These are phyloP conservation scores for Lizanozyma gosingica DNA, from an alignment of 1,139 yeast species.

Conservation along the genomic window DNA sequence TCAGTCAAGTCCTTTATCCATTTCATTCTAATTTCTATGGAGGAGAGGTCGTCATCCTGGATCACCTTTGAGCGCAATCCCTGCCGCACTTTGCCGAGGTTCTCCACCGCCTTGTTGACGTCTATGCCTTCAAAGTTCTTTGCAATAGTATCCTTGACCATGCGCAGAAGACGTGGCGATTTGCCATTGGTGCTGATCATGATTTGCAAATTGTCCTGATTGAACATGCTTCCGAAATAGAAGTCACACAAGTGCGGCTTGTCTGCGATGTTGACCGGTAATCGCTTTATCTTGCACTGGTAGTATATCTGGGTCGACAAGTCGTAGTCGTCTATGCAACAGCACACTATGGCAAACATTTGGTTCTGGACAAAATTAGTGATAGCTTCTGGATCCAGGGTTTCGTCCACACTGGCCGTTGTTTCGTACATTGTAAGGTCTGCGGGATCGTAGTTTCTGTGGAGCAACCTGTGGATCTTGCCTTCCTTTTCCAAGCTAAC, in stretches of 20 bases:
- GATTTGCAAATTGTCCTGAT: conserved; percentile 69
- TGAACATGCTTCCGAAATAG: conserved; percentile 74
- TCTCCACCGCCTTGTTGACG: conserved; percentile 52
- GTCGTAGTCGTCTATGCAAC: conserved; percentile 68
- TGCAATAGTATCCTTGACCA: conserved; percentile 54
- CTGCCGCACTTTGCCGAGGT: conserved; percentile 50
- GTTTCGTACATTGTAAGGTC: conserved; percentile 46
- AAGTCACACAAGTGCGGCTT: conserved; percentile 79
- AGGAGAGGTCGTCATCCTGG: conserved; percentile 39
- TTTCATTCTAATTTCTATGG: conserved; percentile 58
- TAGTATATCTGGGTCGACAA: conserved; percentile 52
- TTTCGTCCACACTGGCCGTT: conserved; percentile 8
- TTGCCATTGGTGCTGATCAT: conserved; percentile 82
- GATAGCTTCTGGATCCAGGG: conserved; percentile 21
- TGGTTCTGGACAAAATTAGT: conserved; percentile 25
- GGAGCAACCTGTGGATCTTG: conserved; percentile 28
- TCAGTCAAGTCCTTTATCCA: conserved; percentile 69
- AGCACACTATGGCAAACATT: conserved; percentile 56
- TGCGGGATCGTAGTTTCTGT: conserved; percentile 30
- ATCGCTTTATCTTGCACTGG: conserved; percentile 42
- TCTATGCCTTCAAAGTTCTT: conserved; percentile 33
- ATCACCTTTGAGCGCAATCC: conserved; percentile 36
- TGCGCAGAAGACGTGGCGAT: conserved; percentile 65
- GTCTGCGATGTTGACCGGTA: conserved; percentile 80
- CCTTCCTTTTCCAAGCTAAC: conserved; percentile 30